phyloP scores from a whole-genome alignment of 2,329 filamentous ascomycete species.

The Ophiocordyceps sinensis region DNA sequence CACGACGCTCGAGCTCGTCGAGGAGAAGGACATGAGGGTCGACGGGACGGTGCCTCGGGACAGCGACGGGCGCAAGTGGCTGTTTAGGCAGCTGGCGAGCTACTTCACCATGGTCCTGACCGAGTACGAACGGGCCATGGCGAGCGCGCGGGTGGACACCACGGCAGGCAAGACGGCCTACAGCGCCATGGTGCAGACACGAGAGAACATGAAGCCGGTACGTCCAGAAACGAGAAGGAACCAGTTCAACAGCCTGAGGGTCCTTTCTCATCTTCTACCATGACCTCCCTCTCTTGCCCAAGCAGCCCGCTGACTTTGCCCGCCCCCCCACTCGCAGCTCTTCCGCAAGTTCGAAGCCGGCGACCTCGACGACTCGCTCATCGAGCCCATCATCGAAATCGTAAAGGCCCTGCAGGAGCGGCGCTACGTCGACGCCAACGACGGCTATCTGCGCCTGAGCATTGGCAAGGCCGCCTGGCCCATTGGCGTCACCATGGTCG shows the following conservation, averaged over 20 bases:
- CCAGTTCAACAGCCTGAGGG: neutral
- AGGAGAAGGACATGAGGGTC: conserved; percentile 83
- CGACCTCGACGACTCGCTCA: conserved; percentile 63
- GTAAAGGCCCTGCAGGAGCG: conserved; percentile 80
- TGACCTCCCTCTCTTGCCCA: neutral
- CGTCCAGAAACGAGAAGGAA: conserved; percentile 8
- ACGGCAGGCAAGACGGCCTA: conserved; percentile 70
- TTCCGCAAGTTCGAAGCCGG: conserved; percentile 79
- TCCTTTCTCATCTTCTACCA: neutral
- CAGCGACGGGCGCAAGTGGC: conserved; percentile 48
- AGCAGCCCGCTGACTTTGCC: neutral
- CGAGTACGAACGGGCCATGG: conserved; percentile 73
- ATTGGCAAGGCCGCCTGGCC: conserved; percentile 98
- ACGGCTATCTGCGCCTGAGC: conserved; percentile 81
- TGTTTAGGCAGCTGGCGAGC: conserved; percentile 78
- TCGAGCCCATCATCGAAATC: conserved; percentile 80
- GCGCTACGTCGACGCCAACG: conserved; percentile 90
- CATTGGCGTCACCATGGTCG: conserved; percentile 98
- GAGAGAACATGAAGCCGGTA: conserved; percentile 71
- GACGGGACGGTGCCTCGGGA: conserved; percentile 47
- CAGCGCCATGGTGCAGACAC: conserved; percentile 73
- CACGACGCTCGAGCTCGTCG: conserved; percentile 65
- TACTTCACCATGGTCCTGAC: conserved; percentile 94
- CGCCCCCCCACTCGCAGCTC: conserved; percentile 29
- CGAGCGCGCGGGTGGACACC: conserved; percentile 47